Conservation (phyloP, 1,139 yeast species). For the Kodamaea arcana region DNA sequence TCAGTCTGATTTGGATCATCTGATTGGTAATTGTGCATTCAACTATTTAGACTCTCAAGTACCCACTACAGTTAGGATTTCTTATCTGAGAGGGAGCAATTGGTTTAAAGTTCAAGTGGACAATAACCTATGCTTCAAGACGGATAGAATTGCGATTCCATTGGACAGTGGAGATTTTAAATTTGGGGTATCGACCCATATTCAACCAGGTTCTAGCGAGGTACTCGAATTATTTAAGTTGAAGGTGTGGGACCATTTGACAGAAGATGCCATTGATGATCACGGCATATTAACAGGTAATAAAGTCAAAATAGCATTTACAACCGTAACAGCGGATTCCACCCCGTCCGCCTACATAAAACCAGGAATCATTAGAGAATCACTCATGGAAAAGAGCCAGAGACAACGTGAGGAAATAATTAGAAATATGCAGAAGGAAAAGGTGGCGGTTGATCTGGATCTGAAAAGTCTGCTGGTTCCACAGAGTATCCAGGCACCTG, state of each 20-base stretch:
- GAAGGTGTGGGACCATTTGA: slow-evolving; percentile 49
- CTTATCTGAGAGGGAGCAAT: slow-evolving; percentile 43
- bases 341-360: slow-evolving; percentile 5
- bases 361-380: slow-evolving; percentile 28
- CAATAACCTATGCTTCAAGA: slow-evolving; percentile 66
- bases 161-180: slow-evolving; percentile 25
- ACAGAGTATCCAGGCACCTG: slow-evolving; percentile 1
- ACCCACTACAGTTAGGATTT: slow-evolving; percentile 62
- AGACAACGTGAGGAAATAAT: slow-evolving; percentile 21
- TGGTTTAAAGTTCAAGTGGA: slow-evolving; percentile 64
- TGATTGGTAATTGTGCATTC: slow-evolving; percentile 56
- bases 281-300: slow-evolving; percentile 53
- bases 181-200: slow-evolving; percentile 51
- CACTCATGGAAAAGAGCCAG: slow-evolving; percentile 37
- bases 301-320: slow-evolving; percentile 22
- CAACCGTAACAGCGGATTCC: slow-evolving; percentile 11
- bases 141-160: slow-evolving; percentile 47
- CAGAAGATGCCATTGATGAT: slow-evolving; percentile 55
- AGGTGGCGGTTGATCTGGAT: background rate
- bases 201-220: slow-evolving; percentile 42
- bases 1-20: slow-evolving; percentile 16
- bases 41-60: slow-evolving; percentile 63
- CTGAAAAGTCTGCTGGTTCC: background rate
- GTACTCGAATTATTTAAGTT: slow-evolving; percentile 57
- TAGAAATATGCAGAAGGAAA: slow-evolving; percentile 6